Conservation (phyloP, 1,284 basidiomycete genomes). For the Schizophyllum commune region DNA sequence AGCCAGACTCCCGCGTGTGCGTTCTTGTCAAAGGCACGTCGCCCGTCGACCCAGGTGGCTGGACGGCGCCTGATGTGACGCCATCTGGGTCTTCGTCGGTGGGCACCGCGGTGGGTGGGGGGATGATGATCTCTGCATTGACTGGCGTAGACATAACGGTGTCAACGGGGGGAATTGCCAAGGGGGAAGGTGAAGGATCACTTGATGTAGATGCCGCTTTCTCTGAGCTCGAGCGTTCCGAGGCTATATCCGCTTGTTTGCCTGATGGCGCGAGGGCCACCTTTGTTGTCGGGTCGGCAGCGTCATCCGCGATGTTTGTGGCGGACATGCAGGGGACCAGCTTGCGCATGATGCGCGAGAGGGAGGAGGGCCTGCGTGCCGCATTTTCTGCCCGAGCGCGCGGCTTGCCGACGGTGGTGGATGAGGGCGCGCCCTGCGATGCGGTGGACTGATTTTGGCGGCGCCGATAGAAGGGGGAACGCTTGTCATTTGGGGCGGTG, state of each 20-base stretch:
- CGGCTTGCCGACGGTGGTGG: slow-evolving; percentile 18
- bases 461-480: slow-evolving; percentile 35
- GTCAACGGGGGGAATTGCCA: slow-evolving; percentile 20
- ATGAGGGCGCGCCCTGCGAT: slow-evolving; percentile 22
- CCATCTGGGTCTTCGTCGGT: slow-evolving; percentile 32
- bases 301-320: slow-evolving; percentile 3
- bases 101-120: slow-evolving; percentile 31
- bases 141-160: slow-evolving; percentile 24
- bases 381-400: slow-evolving; percentile 9
- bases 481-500: slow-evolving; percentile 23
- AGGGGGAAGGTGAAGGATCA: slow-evolving; percentile 9
- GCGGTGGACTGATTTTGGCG: slow-evolving; percentile 27
- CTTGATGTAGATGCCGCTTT: slow-evolving; percentile 7
- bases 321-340: slow-evolving; percentile 18
- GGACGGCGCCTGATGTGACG: slow-evolving; percentile 45
- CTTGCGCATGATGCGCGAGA: slow-evolving; percentile 14
- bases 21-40: not conserved
- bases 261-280: slow-evolving; percentile 12
- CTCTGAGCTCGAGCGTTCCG: slow-evolving; percentile 6
- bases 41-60: slow-evolving; percentile 37
- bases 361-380: slow-evolving; percentile 8
- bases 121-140: slow-evolving; percentile 29
- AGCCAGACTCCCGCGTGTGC: not conserved
- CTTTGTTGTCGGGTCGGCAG: slow-evolving; percentile 9
- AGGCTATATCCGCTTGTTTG: slow-evolving; percentile 8